Conservation (phyloP, 2,329 filamentous ascomycete species). For the Penicillium sp. region DNA sequence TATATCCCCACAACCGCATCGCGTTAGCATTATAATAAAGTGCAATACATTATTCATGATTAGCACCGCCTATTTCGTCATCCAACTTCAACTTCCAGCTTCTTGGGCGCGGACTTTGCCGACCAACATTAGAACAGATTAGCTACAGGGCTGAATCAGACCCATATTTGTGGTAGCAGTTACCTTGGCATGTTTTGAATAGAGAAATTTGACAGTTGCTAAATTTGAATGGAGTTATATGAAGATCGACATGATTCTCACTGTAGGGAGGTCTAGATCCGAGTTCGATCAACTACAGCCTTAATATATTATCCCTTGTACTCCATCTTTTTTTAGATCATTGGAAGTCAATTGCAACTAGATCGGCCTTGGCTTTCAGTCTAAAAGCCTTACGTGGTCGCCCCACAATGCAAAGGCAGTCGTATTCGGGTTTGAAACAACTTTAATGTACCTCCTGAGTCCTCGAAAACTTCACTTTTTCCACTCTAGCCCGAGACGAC, state of each 20-base stretch:
- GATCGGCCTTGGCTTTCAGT: conserved; percentile 6
- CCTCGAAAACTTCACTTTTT: not conserved
- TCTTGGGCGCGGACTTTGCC: no score
- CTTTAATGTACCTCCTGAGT: conserved; percentile 2
- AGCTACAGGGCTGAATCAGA: not conserved
- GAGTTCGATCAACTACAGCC: not conserved
- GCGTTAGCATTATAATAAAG: not conserved
- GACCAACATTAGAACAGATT: not conserved
- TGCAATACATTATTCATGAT: not conserved
- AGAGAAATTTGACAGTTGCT: not conserved
- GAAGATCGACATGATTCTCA: not conserved
- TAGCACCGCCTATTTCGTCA: no score
- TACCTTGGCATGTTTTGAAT: not conserved
- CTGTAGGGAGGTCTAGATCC: not conserved
- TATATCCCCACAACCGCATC: conserved; percentile 7
- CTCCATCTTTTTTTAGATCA: not conserved
- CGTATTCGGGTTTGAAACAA: not conserved
- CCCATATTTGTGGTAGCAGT: not conserved
- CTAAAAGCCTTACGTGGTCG: conserved; percentile 2
- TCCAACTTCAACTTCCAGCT: no score
- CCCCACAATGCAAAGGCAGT: conserved; percentile 4
- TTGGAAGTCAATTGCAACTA: conserved; percentile 8
- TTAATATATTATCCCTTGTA: not conserved
- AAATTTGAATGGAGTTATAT: not conserved
- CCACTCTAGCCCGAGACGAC: not conserved